Evolutionary conservation across 345 rosid genomes (phyloP), one percentile per base, ranked within the genome.

Genomic region (Crucihimalaya himalaica): DNA sequence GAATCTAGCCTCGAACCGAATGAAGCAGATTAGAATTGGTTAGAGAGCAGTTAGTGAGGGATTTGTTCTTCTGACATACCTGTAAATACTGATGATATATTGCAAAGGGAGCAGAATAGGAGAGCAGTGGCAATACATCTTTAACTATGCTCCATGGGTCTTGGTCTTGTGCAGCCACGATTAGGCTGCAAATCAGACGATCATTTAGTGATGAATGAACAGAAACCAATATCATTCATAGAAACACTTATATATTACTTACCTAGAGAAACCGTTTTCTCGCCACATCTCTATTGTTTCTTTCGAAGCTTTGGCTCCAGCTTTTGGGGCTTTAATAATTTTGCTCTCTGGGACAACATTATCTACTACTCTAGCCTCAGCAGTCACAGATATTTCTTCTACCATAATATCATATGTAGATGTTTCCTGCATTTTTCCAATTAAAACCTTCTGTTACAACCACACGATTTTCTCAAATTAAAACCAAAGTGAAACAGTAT

Each of bases 181-280:
- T 84, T 69, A 92, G 68, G 75, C 99, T 94, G 83, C 52, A 71
- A 79, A 65, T 45, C 62, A 16, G 8, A 59, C 9, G 3, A 9
- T 27, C 10, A 47, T 40, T 50, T 10, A 29, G 40, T 46, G 16
- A 68, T 18, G 7, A 43, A 68, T 16, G 5, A 54, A 45, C 32
- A 7, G 8, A 27, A n/a, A 43, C 25, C 60, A 46, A 0, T 20
- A 27, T 31, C 11, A 59, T 47, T 23, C 43, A 34, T 13, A 73
- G 15, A 13, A 18, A 7, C 68, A 50, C 21, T 35, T 18, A 23
- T 61, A 57, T 47, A 6, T 27, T 63, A 78, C 46, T 61, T 81
- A 89, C 99, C 99, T 84, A 23, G 98, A 90, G 78, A 90, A 95
- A 15, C 97, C 99, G 64, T 89, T 85, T 78, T 84, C 93, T 78